phyloP scores from a whole-genome alignment of 2,329 filamentous ascomycete genomes.

The Trichoderma lentiforme region DNA sequence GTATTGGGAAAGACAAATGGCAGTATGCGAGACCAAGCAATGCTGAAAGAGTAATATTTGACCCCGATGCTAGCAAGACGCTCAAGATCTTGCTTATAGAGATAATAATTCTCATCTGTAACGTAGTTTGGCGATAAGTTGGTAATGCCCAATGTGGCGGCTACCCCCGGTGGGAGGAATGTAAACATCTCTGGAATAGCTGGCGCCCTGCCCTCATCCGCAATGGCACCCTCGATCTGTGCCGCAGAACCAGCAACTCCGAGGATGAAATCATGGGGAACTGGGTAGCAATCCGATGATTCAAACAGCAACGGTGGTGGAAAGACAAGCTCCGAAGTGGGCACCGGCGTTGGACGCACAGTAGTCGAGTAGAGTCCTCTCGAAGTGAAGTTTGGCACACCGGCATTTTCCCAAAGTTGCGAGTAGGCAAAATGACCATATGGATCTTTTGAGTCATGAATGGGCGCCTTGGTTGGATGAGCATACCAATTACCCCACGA shows the following conservation, averaged over 20 bases:
- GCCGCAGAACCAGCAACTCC: neutral
- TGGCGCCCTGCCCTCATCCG: neutral
- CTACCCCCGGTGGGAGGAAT: neutral
- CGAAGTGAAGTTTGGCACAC: neutral
- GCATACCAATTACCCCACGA: neutral
- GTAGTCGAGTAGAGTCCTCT: neutral
- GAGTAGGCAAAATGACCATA: neutral
- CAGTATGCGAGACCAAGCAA: neutral
- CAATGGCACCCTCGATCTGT: neutral
- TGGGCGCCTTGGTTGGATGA: neutral
- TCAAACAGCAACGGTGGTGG: neutral
- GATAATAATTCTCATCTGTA: neutral
- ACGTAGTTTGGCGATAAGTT: neutral
- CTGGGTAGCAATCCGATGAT: neutral
- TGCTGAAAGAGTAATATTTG: neutral
- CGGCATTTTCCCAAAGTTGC: neutral
- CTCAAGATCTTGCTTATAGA: neutral
- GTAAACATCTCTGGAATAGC: neutral
- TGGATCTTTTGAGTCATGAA: neutral
- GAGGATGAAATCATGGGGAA: neutral
- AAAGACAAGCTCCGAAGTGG: neutral
- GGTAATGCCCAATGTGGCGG: neutral
- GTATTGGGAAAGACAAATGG: neutral
- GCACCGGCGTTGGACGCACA: neutral
- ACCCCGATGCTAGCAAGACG: neutral